A percentile compares a stretch with the other conserved stretches of the same genome.
Conservation (phyloP, 1,284 basidiomycete species). For the Boletus smithii region DNA sequence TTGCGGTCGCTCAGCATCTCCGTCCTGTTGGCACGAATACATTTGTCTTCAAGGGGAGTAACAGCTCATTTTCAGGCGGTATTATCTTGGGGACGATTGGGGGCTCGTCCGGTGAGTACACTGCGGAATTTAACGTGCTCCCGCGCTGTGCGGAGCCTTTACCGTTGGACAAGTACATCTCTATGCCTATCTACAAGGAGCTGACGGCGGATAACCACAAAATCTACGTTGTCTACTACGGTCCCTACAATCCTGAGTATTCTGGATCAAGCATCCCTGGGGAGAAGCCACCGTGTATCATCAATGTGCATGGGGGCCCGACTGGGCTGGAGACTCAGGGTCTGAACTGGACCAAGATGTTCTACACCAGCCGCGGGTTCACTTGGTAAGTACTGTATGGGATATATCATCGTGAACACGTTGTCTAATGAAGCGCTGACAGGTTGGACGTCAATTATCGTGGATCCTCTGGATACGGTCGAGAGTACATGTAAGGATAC, state of each 20-base stretch:
- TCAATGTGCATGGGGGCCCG: conserved; percentile 25
- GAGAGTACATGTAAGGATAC: conserved; percentile 18
- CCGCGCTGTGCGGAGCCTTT: no score
- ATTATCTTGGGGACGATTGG: conserved; percentile 18
- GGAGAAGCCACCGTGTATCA: conserved; percentile 26
- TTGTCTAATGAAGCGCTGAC: conserved; percentile 1
- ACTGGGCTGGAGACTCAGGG: conserved; percentile 21
- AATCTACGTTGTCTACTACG: conserved; percentile 21
- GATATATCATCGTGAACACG: no score
- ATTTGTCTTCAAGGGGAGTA: conserved; percentile 18
- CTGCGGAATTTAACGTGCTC: not conserved
- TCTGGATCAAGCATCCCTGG: not conserved
- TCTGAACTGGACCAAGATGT: conserved; percentile 23
- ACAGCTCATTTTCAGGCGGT: conserved; percentile 12
- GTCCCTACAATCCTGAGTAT: conserved; percentile 23
- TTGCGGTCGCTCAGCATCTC: conserved; percentile 43
- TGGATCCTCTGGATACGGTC: conserved; percentile 26
- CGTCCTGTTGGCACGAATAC: conserved; percentile 32
- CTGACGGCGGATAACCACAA: not conserved
- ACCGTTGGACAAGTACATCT: conserved; percentile 15
- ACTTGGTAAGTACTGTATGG: conserved; percentile 19
- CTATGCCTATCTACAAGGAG: conserved; percentile 9
- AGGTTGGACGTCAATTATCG: conserved; percentile 28
- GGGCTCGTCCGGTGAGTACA: not conserved
- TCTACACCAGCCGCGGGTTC: conserved; percentile 29